phyloP scores from a whole-genome alignment of 73 alveolate species.

The Tetrahymena malaccensis region DNA sequence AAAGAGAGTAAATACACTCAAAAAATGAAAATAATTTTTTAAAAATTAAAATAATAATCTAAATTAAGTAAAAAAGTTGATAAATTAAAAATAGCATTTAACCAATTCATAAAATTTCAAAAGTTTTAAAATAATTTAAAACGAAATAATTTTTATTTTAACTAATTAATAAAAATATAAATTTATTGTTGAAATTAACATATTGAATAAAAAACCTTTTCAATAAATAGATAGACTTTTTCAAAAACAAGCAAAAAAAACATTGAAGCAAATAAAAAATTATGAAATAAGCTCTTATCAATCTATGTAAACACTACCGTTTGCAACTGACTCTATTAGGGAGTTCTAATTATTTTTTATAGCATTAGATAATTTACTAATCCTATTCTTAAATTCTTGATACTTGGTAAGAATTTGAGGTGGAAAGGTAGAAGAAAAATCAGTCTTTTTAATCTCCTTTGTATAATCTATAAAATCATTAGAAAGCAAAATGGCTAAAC shows the following conservation, averaged over 20 bases:
- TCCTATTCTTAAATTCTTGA: background rate
- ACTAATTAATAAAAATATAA: too few relatives aligned
- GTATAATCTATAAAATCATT: background rate
- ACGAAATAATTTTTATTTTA: too few relatives aligned
- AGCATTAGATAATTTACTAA: background rate
- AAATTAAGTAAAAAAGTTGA: too few relatives aligned
- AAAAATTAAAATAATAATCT: too few relatives aligned
- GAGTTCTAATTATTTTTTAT: background rate
- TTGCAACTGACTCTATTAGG: background rate
- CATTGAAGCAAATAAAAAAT: too few relatives aligned
- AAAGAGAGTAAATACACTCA: too few relatives aligned
- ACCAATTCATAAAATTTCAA: too few relatives aligned
- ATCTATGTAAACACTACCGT: background rate
- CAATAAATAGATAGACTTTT: background rate
- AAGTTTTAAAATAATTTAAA: too few relatives aligned
- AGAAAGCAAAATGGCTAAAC: background rate
- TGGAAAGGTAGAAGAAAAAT: background rate
- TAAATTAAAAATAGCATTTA: too few relatives aligned
- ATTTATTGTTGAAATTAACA: too few relatives aligned
- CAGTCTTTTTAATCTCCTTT: background rate
- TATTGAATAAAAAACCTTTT: background rate
- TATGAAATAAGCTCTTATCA: background rate
- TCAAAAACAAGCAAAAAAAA: background rate
- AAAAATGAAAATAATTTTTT: too few relatives aligned
- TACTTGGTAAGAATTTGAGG: background rate